phyloP scores from a whole-genome alignment of 2,329 filamentous ascomycete species.

The Clonostachys rosea region DNA sequence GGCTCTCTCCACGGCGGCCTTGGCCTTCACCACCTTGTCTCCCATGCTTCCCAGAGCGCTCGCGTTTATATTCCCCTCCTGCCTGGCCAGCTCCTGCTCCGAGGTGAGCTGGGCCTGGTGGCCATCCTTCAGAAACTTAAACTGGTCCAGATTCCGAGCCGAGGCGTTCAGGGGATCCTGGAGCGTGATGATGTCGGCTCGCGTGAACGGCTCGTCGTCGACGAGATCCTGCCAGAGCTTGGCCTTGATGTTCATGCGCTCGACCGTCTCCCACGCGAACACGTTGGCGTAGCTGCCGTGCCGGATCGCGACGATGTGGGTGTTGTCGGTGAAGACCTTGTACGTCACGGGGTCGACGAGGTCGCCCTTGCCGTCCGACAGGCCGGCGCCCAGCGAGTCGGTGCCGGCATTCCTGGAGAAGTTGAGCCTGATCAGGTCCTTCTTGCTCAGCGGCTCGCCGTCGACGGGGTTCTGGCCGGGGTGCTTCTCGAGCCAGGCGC shows the following conservation, averaged over 20 bases:
- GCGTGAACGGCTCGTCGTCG: slow-evolving; percentile 78
- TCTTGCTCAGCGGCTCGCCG: slow-evolving; percentile 70
- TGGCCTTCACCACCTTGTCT: slow-evolving; percentile 84
- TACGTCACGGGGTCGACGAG: slow-evolving; percentile 95
- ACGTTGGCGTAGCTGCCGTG: slow-evolving; percentile 85
- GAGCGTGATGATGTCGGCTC: slow-evolving; percentile 91
- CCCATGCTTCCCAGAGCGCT: slow-evolving; percentile 72
- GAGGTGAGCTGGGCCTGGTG: slow-evolving; percentile 62
- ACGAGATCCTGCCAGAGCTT: slow-evolving; percentile 94
- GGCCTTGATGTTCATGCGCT: slow-evolving; percentile 91
- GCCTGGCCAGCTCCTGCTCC: slow-evolving; percentile 65
- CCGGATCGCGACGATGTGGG: slow-evolving; percentile 85
- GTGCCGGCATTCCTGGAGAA: slow-evolving; percentile 85
- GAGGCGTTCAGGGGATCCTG: slow-evolving; percentile 93
- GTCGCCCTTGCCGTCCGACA: slow-evolving; percentile 60
- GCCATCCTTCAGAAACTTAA: slow-evolving; percentile 86
- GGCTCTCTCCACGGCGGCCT: slow-evolving; percentile 88
- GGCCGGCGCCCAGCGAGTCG: slow-evolving; percentile 39
- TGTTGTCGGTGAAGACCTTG: slow-evolving; percentile 97
- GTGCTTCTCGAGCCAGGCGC: slow-evolving; percentile 91
- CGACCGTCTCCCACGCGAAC: slow-evolving; percentile 92
- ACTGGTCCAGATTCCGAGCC: slow-evolving; percentile 76
- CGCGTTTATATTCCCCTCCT: slow-evolving; percentile 69
- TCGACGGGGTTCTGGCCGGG: slow-evolving; percentile 81
- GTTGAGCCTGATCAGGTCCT: slow-evolving; percentile 84